Base-by-base conservation (phyloP, 345 rosid genomes). In the Trapa bicornis region DNA sequence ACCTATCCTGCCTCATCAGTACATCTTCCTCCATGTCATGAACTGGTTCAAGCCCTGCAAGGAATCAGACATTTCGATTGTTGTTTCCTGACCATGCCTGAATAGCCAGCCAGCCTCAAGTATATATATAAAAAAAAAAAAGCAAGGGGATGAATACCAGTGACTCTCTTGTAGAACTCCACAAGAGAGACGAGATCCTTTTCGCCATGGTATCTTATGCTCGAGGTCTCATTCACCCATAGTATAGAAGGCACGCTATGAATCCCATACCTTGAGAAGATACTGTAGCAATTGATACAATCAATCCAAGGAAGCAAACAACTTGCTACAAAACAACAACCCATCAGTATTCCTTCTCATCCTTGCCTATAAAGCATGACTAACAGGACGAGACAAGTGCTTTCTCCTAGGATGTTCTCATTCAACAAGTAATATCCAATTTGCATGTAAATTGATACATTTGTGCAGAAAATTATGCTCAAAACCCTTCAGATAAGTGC, bases 231-330 rank as follows among this genome's bases (percentile, higher is more conserved):
- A 72, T 85, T 87, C 61, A 87, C 77, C 72, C 88, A 68, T 37
- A 92, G 47, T 69, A 92, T 72, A 60, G 91, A 80, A n/a, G 98
- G 98, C 77, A 92, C 69, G 77, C 92, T 86, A 77, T 80, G 97
- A 72, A 92, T 82, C 71, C 96, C 96, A 75, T 85, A 88, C 75
- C 85, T 83, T 15, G 94, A 90, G 76, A 84, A 86, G 43, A 90
- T 61, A 79, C 96, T 89, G 84, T 74, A 75, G 69, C 22, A 64
- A 22, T 22, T 56, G 11, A 68, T 65, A 37, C 15, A 50, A 33
- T 22, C 29, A 22, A 22, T 22, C 29, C 29, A 47, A 47, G 2
- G 43, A 41, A 47, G 14, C 52, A 47, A 47, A 47, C 53, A 15
- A 17, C 16, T 47, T 47, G 17, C 16, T 47, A 11, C 53, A 11